phyloP scores from a whole-genome alignment of 805 yeast species.

The Hanseniaspora valbyensis region DNA sequence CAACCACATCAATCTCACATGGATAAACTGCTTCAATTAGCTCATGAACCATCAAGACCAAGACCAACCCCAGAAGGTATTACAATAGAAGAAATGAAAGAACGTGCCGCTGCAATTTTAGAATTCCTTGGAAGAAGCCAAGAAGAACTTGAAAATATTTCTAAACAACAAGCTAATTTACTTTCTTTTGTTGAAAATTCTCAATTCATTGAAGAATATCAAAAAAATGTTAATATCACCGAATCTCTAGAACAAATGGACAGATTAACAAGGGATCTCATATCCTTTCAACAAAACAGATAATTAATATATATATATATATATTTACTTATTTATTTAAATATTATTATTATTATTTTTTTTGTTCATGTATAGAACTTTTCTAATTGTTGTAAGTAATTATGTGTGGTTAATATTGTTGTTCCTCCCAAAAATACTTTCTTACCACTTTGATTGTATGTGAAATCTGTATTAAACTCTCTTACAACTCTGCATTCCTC shows the following conservation, averaged over 20 bases:
- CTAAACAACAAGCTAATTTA: constrained; percentile 43
- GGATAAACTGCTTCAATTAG: constrained; percentile 17
- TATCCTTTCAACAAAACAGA: background rate
- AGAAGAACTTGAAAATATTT: constrained; percentile 66
- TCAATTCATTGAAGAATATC: constrained; percentile 31
- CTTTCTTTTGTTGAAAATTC: constrained; percentile 38
- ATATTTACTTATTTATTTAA: background rate
- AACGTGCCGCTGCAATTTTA: constrained; percentile 77
- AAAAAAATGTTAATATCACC: constrained; percentile 38
- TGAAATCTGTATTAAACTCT: constrained; percentile 46
- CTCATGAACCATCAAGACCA: constrained; percentile 62
- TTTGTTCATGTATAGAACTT: constrained; percentile 22
- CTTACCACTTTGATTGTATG: constrained; percentile 34
- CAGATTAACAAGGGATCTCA: constrained; percentile 29
- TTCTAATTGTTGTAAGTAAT: constrained; percentile 25
- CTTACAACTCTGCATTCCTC: constrained; percentile 82
- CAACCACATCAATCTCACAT: constrained; percentile 17
- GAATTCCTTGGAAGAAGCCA: constrained; percentile 87
- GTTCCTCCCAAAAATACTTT: constrained; percentile 78
- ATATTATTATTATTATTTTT: too few relatives aligned
- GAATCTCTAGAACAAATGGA: constrained; percentile 61
- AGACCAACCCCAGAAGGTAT: constrained; percentile 68
- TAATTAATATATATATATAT: background rate
- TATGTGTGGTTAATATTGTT: constrained; percentile 38
- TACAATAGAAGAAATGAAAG: constrained; percentile 70